Evolutionary conservation across 768 basidiomycete species (phyloP), one percentile per base, ranked within the genome.

Genomic region (Scleroderma citrinum): DNA sequence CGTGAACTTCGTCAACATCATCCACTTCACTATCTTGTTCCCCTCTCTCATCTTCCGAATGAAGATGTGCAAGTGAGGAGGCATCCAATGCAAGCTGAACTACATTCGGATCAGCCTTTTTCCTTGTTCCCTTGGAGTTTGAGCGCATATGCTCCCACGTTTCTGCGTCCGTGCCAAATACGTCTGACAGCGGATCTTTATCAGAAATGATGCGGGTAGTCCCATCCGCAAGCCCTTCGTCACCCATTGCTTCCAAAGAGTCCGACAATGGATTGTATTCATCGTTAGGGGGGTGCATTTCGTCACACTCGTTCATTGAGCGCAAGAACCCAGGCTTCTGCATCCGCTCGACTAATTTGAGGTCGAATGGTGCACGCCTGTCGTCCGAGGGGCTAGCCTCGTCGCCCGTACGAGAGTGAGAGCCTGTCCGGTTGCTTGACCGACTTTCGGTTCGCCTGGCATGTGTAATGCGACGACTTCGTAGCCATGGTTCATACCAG

Each of bases 401-500:
- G 30, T 60, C 60, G 6, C 56, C 49, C 23, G 59, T 47, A 37
- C 49, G 55, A 29, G 67, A 49, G 8, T 44, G 48, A 51, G 60
- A 63, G 38, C 54, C 47, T 40, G 56, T 56, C 59, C 51, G 60
- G 20, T 55, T 59, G 36, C 65, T 62, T 17, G 64, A 56, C 38
- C 68, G 59, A 53, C 75, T 77, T 55, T 74, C 76, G 31, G 71
- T 60, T 21, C 86, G 71, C 62, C 80, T 85, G n/a, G 74, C 74
- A 50, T 78, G 76, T 50, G 82, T 82, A 41, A 72, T 69, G 50
- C 74, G 74, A 49, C 87, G 70, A 58, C 82, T 87, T 49, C 81
- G 75, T 23, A 82, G 51, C 89, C 90, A 95, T 7, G 83, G 82
- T n/a, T 83, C 83, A 54, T 84, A 93, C 93, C 93, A 96, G 3